Base-by-base conservation (phyloP, 768 basidiomycete species). In the Mycena epipterygia region DNA sequence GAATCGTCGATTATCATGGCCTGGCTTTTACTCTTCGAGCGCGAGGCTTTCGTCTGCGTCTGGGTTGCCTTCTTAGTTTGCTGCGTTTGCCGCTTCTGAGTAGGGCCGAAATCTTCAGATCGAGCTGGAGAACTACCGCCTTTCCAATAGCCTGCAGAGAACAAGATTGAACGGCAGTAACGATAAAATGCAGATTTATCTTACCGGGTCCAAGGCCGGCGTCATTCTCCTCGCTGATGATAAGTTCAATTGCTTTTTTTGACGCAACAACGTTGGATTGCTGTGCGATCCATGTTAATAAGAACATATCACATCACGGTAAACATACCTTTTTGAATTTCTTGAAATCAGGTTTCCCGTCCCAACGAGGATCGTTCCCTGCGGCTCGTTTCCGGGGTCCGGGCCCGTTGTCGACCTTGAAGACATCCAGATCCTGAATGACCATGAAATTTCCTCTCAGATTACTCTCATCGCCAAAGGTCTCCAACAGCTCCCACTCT, bases 401-500 rank as follows among this genome's bases (percentile, higher is more conserved):
- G 16, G 64, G 51, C 46, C 63, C 64, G 21, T 76, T 73, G 49
- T 78, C 74, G 67, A 81, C 84, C 75, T 79, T 79, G 76, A 81
- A 85, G 13, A 91, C 82, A 33, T 90, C 89, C 83, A 93, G 81
- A 67, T 93, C 91, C 33, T 92, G 80, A 32, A 94, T 87, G 3
- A 92, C 88, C 93, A 95, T 94, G 71, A 95, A 94, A 76, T 94
- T 94, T 0, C 93, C 93, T 51, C 91, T 78, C 41, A 94, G 46
- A 65, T 86, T 86, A 5, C 79, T 80, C 57, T 91, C 88, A 67
- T 92, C 89, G 27, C 88, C 91, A 77, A 93, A 91, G 42, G 91
- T 89, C 29, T 88, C 91, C 48, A 93, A 75, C 16, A 90, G 77
- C 3, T 82, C 85, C 91, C 90, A 92, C 52, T 87, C 84, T 48